Conservation (phyloP, 2,329 filamentous ascomycete genomes). For the Xylaria sp. region DNA sequence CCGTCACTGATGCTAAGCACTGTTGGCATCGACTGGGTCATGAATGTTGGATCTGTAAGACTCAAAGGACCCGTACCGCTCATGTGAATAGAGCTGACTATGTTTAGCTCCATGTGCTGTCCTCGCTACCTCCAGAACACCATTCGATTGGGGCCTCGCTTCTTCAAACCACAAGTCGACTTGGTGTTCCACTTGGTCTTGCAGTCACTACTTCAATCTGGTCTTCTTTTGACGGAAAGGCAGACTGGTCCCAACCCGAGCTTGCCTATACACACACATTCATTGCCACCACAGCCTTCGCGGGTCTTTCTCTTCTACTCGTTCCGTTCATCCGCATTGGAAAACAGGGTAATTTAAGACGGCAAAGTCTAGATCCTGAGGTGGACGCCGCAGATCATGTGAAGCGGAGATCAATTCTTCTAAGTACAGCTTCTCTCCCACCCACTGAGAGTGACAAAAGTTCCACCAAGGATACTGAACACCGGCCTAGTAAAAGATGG, state of each 20-base stretch:
- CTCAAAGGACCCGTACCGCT: background rate
- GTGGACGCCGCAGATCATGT: conserved; percentile 15
- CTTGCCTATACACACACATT: conserved; percentile 48
- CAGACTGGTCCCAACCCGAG: conserved; percentile 37
- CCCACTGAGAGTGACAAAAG: conserved; percentile 30
- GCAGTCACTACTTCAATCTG: conserved; percentile 49
- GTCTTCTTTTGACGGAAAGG: conserved; percentile 45
- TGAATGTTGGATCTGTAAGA: conserved; percentile 50
- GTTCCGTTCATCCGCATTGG: conserved; percentile 48
- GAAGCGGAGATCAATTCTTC: conserved; percentile 30
- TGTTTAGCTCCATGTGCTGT: conserved; percentile 46
- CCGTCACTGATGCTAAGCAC: conserved; percentile 49
- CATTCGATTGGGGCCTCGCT: conserved; percentile 48
- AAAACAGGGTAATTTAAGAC: conserved; percentile 39
- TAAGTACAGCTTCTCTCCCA: conserved; percentile 18
- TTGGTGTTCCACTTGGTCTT: conserved; percentile 48
- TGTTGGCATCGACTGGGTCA: conserved; percentile 50
- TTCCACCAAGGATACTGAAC: conserved; percentile 33
- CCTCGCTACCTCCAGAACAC: conserved; percentile 46
- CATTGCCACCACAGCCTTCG: conserved; percentile 46
- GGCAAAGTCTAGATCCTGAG: conserved; percentile 18
- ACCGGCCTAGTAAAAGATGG: conserved; percentile 48
- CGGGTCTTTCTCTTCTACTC: conserved; percentile 45
- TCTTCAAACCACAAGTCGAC: conserved; percentile 47
- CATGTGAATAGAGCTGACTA: conserved; percentile 27